These are phyloP conservation scores for Amphibolis antarctica DNA, from an alignment of 106 monocot genomes.

Conservation along the genomic window DNA sequence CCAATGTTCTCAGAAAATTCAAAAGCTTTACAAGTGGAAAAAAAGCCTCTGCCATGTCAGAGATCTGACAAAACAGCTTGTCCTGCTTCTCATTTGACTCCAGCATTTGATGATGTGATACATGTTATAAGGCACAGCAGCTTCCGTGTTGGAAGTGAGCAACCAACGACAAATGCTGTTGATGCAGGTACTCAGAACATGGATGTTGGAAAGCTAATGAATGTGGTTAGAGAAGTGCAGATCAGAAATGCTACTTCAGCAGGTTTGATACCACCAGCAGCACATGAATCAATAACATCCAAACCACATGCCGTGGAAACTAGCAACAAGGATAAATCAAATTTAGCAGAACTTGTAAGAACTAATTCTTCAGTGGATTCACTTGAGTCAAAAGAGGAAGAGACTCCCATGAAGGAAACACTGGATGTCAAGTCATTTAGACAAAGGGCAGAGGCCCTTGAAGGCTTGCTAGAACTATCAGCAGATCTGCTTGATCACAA, in stretches of 20 bases:
- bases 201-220: constrained; percentile 42
- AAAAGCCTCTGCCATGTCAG: constrained; percentile 26
- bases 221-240: constrained; percentile 47
- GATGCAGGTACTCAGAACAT: constrained; percentile 37
- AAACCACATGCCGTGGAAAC: constrained; percentile 24
- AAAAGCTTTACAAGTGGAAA: constrained; percentile 18
- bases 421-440: constrained; percentile 73
- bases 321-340: constrained; percentile 23
- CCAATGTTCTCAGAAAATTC: constrained; percentile 16
- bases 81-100: constrained; percentile 30
- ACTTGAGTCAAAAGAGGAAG: constrained; percentile 30
- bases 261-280: constrained; percentile 8
- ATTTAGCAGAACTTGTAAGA: constrained; percentile 3
- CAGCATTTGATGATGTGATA: constrained; percentile 70
- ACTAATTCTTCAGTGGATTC: constrained; percentile 13
- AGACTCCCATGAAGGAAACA: constrained; percentile 39
- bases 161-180: constrained; percentile 30
- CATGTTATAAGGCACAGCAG: constrained; percentile 93
- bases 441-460: constrained; percentile 90
- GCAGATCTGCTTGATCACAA: constrained; percentile 70
- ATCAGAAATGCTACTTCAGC: constrained; percentile 24
- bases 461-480: constrained; percentile 83
- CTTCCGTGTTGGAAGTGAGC: constrained; percentile 69
- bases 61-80: constrained; percentile 14
- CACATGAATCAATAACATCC: constrained; percentile 2